Conservation (phyloP, 2,329 filamentous ascomycete species). For the Aureobasidium sp. region DNA sequence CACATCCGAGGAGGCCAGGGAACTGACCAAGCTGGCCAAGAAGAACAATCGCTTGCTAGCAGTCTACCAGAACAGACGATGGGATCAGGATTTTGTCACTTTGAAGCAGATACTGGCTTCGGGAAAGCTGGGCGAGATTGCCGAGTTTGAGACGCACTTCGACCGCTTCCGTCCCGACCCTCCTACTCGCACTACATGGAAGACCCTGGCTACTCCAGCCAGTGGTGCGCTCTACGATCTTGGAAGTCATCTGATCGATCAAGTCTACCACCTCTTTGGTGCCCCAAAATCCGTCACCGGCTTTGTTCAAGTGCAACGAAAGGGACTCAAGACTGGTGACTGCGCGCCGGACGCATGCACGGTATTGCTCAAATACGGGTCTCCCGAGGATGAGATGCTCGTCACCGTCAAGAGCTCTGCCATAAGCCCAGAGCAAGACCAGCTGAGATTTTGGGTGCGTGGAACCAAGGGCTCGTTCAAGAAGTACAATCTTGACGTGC, state of each 20-base stretch:
- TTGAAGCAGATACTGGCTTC: constrained; percentile 54
- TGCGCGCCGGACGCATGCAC: constrained; percentile 45
- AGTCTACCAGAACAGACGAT: constrained; percentile 56
- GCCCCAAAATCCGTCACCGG: constrained; percentile 59
- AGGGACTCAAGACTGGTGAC: constrained; percentile 42
- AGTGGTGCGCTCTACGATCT: constrained; percentile 66
- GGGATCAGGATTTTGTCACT: constrained; percentile 69
- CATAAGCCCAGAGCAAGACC: constrained; percentile 55
- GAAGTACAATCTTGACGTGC: constrained; percentile 62
- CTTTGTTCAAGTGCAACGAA: constrained; percentile 59
- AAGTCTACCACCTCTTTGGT: constrained; percentile 63
- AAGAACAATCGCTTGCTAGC: constrained; percentile 34
- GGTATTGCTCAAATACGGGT: constrained; percentile 56
- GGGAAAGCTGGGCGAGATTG: constrained; percentile 58
- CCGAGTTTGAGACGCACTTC: constrained; percentile 74
- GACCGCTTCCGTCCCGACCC: constrained; percentile 60
- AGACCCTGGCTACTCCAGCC: constrained; percentile 55
- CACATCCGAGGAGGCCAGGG: constrained; percentile 57
- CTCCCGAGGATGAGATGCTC: constrained; percentile 44
- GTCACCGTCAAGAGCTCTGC: constrained; percentile 63
- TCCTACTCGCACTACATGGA: constrained; percentile 51
- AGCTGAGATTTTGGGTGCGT: constrained; percentile 69
- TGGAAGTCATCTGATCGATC: constrained; percentile 68
- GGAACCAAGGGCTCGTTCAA: constrained; percentile 67
- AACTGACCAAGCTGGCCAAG: constrained; percentile 42